Evolutionary conservation across 176 grass and related monocot species (phyloP).

Genomic region (Carex scoparia): DNA sequence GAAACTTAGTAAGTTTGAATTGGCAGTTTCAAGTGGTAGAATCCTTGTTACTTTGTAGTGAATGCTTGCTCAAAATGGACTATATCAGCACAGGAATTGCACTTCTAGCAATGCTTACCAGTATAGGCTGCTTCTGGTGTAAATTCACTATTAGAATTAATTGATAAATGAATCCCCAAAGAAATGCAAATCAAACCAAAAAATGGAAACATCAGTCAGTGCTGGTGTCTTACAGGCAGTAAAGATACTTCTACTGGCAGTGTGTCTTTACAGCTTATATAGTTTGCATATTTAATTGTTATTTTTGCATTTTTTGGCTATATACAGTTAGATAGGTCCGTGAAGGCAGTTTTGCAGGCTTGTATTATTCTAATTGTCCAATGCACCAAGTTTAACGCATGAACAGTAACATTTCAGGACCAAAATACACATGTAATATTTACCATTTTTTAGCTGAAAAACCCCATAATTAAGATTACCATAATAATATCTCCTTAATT

Average conservation of each 20-base stretch:
- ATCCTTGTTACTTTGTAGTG: background rate
- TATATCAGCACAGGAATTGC: background rate
- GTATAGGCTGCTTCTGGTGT: background rate
- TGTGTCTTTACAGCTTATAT: background rate
- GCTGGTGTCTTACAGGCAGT: background rate
- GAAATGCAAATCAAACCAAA: background rate
- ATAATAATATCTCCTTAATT: conserved; percentile 1
- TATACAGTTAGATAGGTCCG: background rate
- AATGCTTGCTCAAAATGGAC: background rate
- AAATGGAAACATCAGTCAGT: background rate
- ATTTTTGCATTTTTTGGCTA: background rate
- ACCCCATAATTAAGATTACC: background rate
- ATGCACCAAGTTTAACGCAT: background rate
- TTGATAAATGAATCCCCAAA: background rate
- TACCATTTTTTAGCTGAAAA: background rate
- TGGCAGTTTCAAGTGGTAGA: background rate
- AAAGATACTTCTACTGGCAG: background rate
- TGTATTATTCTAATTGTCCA: background rate
- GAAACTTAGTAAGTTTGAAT: background rate
- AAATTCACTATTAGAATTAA: background rate
- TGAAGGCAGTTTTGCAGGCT: background rate
- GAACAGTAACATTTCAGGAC: background rate
- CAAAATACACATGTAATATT: background rate
- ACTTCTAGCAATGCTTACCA: background rate
- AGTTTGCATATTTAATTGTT: background rate